Base-by-base conservation (phyloP, 495 filamentous ascomycete species). In the Penicillium herquei region DNA sequence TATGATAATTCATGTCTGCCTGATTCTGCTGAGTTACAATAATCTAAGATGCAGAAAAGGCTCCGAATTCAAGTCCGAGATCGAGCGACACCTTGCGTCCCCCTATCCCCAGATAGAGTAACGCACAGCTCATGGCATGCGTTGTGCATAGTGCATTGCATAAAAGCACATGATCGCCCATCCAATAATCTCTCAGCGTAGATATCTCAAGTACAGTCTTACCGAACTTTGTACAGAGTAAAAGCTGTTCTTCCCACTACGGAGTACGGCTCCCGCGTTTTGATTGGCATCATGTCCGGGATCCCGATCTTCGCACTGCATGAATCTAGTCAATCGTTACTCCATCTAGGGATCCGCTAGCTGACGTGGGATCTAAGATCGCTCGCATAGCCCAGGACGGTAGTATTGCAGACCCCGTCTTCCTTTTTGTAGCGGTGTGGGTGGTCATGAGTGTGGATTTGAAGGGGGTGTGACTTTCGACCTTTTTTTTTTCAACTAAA, bases 281-380 rank as follows among this genome's bases (percentile, higher is more conserved):
- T 44, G 40, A 51, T 56, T 45, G 31, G 42, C 42, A 51, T 55
- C 43, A 48, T 35, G 26, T 32, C 32, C 47, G 33, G 34, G 21
- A 39, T 55, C 47, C 21, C 37, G 62, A 58, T 62, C 62, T 56
- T 49, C 49, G 39, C 34, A 17, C 18, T 54, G 59, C 55, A 52
- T 59, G 51, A 31, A 49, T 31, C 30, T 34, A 47, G 54, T 41
- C 30, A 46, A 57, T 55, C 54, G 26, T 47, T 59, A 39, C 59
- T 57, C 18, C 47, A 39, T 45, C 18, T 11, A 57, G 52, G 39
- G 37, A n/a, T 31, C 48, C 37, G 14, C 47, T 48, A 17, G 37
- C 47, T 51, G 51, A 53, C 39, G 58, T 54, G 51, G 35, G 49
- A 58, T 59, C 52, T 62, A 14, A 62, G 58, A 59, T 65, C 49